These are phyloP conservation scores for Periconia digitata DNA, from an alignment of 2,329 filamentous ascomycete species.

Conservation along the genomic window DNA sequence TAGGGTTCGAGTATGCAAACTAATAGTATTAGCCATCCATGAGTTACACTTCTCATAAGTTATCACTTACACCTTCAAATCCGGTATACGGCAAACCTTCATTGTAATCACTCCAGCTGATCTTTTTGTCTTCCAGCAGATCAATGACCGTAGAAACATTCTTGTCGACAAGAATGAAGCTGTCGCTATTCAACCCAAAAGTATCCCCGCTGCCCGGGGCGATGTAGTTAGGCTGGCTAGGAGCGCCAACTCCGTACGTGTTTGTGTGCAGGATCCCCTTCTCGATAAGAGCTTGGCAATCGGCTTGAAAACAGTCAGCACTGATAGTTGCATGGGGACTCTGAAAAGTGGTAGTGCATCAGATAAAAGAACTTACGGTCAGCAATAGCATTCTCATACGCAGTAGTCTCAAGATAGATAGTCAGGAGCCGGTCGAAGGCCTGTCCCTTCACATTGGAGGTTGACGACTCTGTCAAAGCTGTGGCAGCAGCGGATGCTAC, in stretches of 20 bases:
- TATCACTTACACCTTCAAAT: not conserved
- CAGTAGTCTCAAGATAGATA: not conserved
- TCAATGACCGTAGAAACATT: constrained; percentile 27
- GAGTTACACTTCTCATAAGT: not conserved
- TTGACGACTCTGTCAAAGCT: not conserved
- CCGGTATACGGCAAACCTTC: constrained; percentile 67
- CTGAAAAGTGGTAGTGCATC: too few relatives aligned
- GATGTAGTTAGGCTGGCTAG: not conserved
- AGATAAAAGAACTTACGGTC: not conserved
- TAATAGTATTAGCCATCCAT: not conserved
- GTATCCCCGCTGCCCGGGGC: not conserved
- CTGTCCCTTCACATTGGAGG: not conserved
- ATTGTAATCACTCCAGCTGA: constrained; percentile 63
- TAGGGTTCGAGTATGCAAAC: not conserved
- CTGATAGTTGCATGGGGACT: not conserved
- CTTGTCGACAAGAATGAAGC: not conserved
- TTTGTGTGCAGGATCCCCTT: not conserved
- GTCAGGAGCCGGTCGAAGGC: not conserved
- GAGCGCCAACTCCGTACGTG: not conserved
- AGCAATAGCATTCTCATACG: not conserved
- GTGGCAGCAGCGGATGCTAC: not conserved
- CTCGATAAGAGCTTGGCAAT: not conserved
- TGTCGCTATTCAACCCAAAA: constrained; percentile 2
- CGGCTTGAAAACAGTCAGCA: not conserved
- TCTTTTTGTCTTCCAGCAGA: constrained; percentile 41